Evolutionary conservation across 2,329 filamentous ascomycete species (phyloP), one percentile per base, ranked within the genome.

Genomic region (Didymella segeticola): DNA sequence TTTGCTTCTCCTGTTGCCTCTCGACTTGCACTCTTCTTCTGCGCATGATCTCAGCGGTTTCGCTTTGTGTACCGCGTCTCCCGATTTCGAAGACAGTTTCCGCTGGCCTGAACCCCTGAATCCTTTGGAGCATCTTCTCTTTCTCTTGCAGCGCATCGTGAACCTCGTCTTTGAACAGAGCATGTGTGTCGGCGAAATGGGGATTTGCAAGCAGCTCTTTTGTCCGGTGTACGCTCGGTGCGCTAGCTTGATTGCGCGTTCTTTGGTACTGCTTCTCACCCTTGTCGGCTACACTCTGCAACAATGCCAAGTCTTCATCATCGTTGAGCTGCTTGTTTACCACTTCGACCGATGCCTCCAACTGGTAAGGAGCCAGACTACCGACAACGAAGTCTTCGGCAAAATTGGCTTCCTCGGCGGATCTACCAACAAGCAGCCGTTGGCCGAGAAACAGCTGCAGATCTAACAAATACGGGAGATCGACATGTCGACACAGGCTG

Each of bases 21-120:
- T 82, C 88, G 55, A 89, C 91, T 72, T 83, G 88, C 71, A 84
- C 84, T 67, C 88, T 84, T 69, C 89, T 83, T 41, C 86, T 83
- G 64, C 86, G 87, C 85, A 95, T 91, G 26, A 93, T 80, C 57
- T 91, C 88, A 2, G 88, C 89, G 6, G 89, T 88, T 69, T 89
- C 86, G 33, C 67, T 68, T 42, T 80, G 80, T 2, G 80, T 81
- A 61, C 87, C 89, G 56, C 87, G 84, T 63, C 88, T 86, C 6
- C 90, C 89, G 58, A 97, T 88, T 75, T 99, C 95, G 65, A 99
- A 99, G n/a, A 99, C 91, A 0, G 93, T 98, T 75, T 99, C 95
- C 36, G 88, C 82, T 0, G 96, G 95, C 64, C 91, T 86, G 78
- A 95, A 99, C 2, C 89, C 89, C 66, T 91, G 93, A 52, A 99